phyloP scores from a whole-genome alignment of 2,329 filamentous ascomycete genomes.

The Diaporthe batatas region DNA sequence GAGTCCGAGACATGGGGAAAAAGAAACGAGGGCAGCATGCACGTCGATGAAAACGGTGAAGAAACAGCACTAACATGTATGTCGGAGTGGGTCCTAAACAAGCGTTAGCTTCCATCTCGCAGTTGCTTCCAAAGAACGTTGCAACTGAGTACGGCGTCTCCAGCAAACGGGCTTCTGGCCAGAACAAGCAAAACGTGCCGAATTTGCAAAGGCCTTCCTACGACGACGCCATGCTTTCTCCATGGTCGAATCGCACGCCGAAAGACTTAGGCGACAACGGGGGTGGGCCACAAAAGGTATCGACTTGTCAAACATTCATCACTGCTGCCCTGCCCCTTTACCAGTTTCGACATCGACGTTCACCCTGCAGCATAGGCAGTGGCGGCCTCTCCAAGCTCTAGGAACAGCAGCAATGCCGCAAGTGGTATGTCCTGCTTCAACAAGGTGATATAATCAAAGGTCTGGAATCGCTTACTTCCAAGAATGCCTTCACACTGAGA shows the following conservation, averaged over 20 bases:
- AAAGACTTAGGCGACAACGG: not conserved
- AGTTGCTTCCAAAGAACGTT: constrained; percentile 17
- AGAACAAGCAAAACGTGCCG: constrained; percentile 12
- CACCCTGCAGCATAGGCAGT: constrained; percentile 5
- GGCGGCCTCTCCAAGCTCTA: not conserved
- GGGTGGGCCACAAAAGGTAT: not conserved
- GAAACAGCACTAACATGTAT: constrained; percentile 41
- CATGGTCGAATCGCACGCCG: constrained; percentile 25
- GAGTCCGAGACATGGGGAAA: constrained; percentile 36
- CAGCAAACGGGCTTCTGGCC: constrained; percentile 26
- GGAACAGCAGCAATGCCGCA: not conserved
- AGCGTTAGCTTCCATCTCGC: constrained; percentile 40
- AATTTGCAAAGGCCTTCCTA: constrained; percentile 17
- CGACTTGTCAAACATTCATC: constrained; percentile 1
- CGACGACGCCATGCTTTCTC: constrained; percentile 34
- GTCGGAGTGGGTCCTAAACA: constrained; percentile 31
- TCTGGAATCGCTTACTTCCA: constrained; percentile 1
- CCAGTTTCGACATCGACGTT: constrained; percentile 6
- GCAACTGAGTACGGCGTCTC: constrained; percentile 31
- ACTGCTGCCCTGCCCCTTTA: not conserved
- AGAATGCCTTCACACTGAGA: too few relatives aligned
- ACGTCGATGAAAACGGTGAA: constrained; percentile 34
- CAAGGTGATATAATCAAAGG: not conserved
- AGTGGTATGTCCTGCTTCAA: not conserved
- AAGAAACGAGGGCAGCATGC: constrained; percentile 29